Conservation (phyloP, 2,329 filamentous ascomycete genomes). For the Akanthomyces dipterigenus region DNA sequence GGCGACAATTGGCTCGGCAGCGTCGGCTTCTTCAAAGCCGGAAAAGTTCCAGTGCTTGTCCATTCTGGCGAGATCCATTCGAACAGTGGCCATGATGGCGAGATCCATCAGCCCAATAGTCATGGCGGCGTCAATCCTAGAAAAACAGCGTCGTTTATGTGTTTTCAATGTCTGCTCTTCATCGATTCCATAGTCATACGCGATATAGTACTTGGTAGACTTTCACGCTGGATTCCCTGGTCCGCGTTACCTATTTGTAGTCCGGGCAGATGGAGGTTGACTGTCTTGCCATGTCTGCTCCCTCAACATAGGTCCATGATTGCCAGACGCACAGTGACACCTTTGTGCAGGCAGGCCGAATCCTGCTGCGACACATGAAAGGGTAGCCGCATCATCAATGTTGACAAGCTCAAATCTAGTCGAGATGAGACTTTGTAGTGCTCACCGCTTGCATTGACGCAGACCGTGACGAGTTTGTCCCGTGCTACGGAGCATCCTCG, state of each 20-base stretch:
- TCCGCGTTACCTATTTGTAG: background rate
- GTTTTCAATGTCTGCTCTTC: background rate
- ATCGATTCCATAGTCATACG: no score
- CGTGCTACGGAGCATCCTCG: background rate
- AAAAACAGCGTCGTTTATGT: background rate
- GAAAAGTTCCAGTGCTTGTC: constrained; percentile 7
- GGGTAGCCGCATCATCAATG: background rate
- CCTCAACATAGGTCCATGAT: background rate
- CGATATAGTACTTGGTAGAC: background rate
- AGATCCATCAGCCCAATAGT: background rate
- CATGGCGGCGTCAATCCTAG: background rate
- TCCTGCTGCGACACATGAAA: background rate
- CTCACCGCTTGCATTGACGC: background rate
- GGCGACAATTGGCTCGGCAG: background rate
- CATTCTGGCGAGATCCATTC: background rate
- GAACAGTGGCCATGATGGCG: background rate
- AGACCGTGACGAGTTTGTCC: no score
- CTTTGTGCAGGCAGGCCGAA: background rate
- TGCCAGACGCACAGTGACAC: background rate
- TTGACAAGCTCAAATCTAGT: background rate
- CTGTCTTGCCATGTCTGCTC: background rate
- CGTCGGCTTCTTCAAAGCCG: background rate
- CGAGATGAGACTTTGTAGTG: background rate
- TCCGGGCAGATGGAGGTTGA: background rate
- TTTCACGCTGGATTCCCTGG: background rate